Evolutionary conservation across 2,329 filamentous ascomycete species (phyloP).

Genomic region (Talaromyces funiculosus): DNA sequence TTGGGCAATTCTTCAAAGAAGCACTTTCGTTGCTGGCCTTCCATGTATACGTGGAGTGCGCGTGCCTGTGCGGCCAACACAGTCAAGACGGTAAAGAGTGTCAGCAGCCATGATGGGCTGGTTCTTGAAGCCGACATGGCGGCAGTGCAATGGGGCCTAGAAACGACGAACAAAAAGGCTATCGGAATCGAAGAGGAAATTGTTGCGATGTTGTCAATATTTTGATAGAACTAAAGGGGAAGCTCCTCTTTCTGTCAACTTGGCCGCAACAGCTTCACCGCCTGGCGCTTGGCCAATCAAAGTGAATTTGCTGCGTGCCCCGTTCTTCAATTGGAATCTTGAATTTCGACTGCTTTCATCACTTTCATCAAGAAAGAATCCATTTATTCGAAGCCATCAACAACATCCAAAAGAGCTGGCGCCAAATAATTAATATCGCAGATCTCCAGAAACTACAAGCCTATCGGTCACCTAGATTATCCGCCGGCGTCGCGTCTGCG

Average conservation of each 20-base stretch:
- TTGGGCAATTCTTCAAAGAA: constrained; percentile 98
- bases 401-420: background rate
- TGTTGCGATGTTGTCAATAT: constrained; percentile 10
- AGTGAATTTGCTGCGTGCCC: background rate
- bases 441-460: no score
- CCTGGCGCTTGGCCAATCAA: background rate
- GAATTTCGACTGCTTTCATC: background rate
- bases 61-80: constrained; percentile 63
- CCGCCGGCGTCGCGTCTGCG: constrained; percentile 9
- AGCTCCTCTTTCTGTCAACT: constrained; percentile 14
- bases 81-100: constrained; percentile 57
- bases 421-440: background rate
- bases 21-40: constrained; percentile 79
- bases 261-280: constrained; percentile 14
- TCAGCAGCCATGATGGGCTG: constrained; percentile 35
- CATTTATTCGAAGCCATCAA: background rate
- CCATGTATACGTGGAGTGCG: constrained; percentile 93
- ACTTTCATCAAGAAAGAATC: background rate
- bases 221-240: constrained; percentile 12
- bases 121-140: constrained; percentile 33
- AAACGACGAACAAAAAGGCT: background rate
- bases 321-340: background rate
- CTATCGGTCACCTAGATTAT: background rate
- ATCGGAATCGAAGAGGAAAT: background rate
- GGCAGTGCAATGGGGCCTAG: background rate